Conservation (phyloP, 345 rosid species). For the Ceriops zippeliana region DNA sequence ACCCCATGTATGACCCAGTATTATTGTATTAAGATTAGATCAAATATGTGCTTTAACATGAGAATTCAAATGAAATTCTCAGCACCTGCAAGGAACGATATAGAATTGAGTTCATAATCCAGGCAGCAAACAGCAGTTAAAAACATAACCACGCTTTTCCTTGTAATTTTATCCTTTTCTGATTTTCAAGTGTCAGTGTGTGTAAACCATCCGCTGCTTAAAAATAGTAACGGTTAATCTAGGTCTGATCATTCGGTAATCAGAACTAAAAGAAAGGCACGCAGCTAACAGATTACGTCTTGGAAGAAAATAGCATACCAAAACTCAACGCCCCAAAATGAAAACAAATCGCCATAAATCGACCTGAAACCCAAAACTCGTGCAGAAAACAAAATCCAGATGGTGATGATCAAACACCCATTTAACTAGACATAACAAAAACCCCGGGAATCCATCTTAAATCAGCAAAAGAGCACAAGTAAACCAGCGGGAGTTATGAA, state of each 20-base stretch:
- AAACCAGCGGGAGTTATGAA: neutral
- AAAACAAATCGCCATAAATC: neutral
- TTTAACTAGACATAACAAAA: neutral
- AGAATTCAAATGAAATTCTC: constrained; percentile 7
- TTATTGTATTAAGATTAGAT: neutral
- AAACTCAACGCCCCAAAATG: neutral
- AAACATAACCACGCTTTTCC: no score
- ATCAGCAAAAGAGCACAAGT: neutral
- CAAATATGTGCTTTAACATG: neutral
- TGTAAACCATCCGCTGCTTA: no score
- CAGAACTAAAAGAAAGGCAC: neutral
- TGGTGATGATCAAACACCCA: constrained; percentile 4
- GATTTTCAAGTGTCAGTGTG: no score
- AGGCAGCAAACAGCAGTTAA: no score
- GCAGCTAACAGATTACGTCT: neutral
- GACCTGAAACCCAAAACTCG: constrained; percentile 8
- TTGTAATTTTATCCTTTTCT: no score
- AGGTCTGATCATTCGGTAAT: neutral
- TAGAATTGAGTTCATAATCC: neutral
- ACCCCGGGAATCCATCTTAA: neutral
- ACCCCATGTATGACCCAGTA: neutral
- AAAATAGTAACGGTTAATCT: neutral
- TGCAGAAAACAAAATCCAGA: neutral
- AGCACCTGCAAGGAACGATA: constrained; percentile 9
- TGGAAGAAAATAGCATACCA: neutral